These are phyloP conservation scores for Incumbomyces lentus DNA, from an alignment of 2,329 filamentous ascomycete genomes.

Conservation along the genomic window DNA sequence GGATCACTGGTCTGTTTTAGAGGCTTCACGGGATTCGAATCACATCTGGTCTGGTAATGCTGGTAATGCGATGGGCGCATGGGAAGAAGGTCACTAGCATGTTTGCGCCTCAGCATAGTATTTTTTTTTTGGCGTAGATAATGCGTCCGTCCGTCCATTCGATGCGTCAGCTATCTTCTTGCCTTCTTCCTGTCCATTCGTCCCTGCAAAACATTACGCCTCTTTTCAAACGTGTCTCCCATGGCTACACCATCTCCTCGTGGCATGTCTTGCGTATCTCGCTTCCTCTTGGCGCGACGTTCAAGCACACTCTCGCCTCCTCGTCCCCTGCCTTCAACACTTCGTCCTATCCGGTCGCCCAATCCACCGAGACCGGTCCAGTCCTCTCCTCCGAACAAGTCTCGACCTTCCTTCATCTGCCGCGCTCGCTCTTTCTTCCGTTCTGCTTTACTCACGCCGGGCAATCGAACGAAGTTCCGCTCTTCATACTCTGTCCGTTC, in stretches of 20 bases:
- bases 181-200: constrained; percentile 24
- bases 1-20: too few relatives aligned
- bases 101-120: too few relatives aligned
- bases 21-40: too few relatives aligned
- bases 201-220: constrained; percentile 38
- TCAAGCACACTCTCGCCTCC: constrained; percentile 60
- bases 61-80: too few relatives aligned
- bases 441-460: constrained; percentile 81
- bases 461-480: constrained; percentile 77
- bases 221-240: constrained; percentile 66
- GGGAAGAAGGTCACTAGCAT: too few relatives aligned
- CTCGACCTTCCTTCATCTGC: constrained; percentile 32
- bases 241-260: constrained; percentile 42
- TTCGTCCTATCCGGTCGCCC: constrained; percentile 70
- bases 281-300: constrained; percentile 57
- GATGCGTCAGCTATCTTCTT: constrained; percentile 13
- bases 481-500: constrained; percentile 85
- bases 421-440: constrained; percentile 48
- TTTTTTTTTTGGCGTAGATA: too few relatives aligned
- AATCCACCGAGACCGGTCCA: constrained; percentile 79
- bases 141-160: too few relatives aligned
- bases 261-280: constrained; percentile 29
- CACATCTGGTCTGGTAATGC: too few relatives aligned
- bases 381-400: constrained; percentile 81
- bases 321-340: constrained; percentile 74